Base-by-base conservation (phyloP, 139 green algal genomes). In the Coelastrella sp. region DNA sequence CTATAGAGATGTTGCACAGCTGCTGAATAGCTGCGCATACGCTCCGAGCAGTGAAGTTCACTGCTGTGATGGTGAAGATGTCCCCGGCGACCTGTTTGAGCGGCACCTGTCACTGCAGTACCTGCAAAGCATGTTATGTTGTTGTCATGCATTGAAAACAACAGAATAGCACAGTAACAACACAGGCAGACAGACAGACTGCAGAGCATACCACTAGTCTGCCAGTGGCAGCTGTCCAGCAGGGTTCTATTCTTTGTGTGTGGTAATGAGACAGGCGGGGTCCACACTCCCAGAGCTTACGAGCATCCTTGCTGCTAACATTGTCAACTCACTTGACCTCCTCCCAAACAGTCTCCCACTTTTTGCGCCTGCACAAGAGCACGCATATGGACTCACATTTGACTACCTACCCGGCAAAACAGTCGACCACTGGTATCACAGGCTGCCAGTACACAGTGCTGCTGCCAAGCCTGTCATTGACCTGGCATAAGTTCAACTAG, bases 51-150 rank as follows among this genome's bases (percentile, higher is more conserved):
- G n/a, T n/a, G n/a, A n/a, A n/a, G n/a, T n/a, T n/a, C n/a, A n/a
- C n/a, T n/a, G n/a, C n/a, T n/a, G n/a, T n/a, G n/a, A n/a, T n/a
- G n/a, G n/a, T n/a, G n/a, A n/a, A n/a, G 53, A n/a, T 32, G 53
- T 27, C 3, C 13, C 62, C 38, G 27, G 60, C 7, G 71, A 30
- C n/a, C 71, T 35, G 6, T 40, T 53, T 21, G 71, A 79, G 27
- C 71, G 37, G 71, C 71, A 79, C n/a, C 71, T 79, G 71, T 79
- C 71, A 79, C 71, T 79, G 43, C 71, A 79, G 71, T 63, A 79
- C 41, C 71, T 79, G 71, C 71, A 79, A 2, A 23, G 66, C 66
- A 74, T 34, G 32, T 19, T 32, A 57, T 15, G 2, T 23, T 57
- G 2, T 15, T 23, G 48, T 11, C 17, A 11, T 57, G 48, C 2